These are phyloP conservation scores for Cercospora sp. DNA, from an alignment of 2,329 filamentous ascomycete genomes.

Conservation along the genomic window DNA sequence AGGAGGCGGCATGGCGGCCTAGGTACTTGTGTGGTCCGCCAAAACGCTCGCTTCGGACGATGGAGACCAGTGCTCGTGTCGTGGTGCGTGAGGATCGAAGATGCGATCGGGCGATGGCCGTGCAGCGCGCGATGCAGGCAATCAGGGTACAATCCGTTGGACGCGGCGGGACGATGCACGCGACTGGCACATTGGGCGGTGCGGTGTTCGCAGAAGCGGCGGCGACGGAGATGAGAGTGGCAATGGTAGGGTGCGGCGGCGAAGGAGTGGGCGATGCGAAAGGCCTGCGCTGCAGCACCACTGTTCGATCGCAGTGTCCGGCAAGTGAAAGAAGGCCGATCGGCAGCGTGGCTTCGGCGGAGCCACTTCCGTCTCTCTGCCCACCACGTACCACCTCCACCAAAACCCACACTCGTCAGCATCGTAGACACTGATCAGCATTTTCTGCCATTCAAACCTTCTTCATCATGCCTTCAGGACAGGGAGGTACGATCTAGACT, in stretches of 20 bases:
- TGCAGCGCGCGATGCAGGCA: neutral
- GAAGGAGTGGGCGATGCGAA: neutral
- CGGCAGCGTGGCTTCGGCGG: neutral
- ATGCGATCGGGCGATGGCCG: conserved; percentile 10
- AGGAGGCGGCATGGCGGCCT: conserved; percentile 22
- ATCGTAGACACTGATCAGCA: neutral
- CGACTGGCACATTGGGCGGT: neutral
- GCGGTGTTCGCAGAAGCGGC: neutral
- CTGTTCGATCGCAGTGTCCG: neutral
- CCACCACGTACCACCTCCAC: neutral
- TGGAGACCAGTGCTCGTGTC: conserved; percentile 1
- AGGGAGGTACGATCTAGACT: conserved; percentile 45
- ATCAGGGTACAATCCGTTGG: conserved; percentile 2
- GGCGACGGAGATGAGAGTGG: neutral
- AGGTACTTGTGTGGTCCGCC: conserved; percentile 2
- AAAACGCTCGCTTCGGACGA: neutral
- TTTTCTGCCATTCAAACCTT: neutral
- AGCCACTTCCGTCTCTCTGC: neutral
- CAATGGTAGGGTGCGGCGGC: neutral
- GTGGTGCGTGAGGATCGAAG: neutral
- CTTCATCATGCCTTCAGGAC: conserved; percentile 51
- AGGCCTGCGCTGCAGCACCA: neutral
- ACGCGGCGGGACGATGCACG: neutral
- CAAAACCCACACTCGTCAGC: neutral
- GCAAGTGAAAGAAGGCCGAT: neutral